These are phyloP conservation scores for Xylaria acuta DNA, from an alignment of 495 filamentous ascomycete genomes.

Conservation along the genomic window DNA sequence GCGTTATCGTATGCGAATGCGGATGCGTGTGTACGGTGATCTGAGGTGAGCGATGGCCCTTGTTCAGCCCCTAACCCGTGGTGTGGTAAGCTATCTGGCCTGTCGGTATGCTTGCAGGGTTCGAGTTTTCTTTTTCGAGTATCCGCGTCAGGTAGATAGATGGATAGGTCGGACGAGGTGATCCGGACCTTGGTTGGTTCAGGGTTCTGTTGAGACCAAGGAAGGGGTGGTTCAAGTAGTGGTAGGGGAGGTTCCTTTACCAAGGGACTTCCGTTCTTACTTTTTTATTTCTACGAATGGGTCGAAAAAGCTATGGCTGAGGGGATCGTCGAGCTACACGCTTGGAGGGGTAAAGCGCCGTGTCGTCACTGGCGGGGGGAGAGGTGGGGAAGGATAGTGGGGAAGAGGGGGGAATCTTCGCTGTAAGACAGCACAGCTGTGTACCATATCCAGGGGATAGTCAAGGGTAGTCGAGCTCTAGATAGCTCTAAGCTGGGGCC, in stretches of 20 bases:
- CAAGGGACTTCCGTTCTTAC: not conserved
- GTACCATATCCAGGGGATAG: not conserved
- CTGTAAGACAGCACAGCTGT: not conserved
- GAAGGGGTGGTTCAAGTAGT: not conserved
- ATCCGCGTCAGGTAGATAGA: not conserved
- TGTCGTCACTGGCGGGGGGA: constrained; percentile 22
- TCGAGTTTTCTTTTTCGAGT: not conserved
- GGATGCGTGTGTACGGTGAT: not conserved
- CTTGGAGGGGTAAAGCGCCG: constrained; percentile 23
- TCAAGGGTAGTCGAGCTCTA: not conserved
- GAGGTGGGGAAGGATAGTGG: constrained; percentile 16
- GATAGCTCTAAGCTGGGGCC: constrained; percentile 13
- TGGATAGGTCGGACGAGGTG: not conserved
- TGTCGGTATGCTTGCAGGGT: constrained; percentile 15
- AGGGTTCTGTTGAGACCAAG: not conserved
- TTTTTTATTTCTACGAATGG: not conserved
- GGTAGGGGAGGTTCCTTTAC: not conserved
- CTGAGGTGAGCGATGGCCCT: not conserved
- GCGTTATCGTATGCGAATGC: constrained; percentile 8
- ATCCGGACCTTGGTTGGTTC: constrained; percentile 1
- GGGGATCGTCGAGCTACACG: constrained; percentile 18
- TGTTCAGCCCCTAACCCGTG: constrained; percentile 15
- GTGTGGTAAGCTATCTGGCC: constrained; percentile 10
- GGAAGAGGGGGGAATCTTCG: not conserved
- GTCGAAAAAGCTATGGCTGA: constrained; percentile 5